Percentiles rank a stretch among this genome's conserved stretches.
Conservation (phyloP, 192 early-diverging fungal genomes). For the Backusella morwellensis region DNA sequence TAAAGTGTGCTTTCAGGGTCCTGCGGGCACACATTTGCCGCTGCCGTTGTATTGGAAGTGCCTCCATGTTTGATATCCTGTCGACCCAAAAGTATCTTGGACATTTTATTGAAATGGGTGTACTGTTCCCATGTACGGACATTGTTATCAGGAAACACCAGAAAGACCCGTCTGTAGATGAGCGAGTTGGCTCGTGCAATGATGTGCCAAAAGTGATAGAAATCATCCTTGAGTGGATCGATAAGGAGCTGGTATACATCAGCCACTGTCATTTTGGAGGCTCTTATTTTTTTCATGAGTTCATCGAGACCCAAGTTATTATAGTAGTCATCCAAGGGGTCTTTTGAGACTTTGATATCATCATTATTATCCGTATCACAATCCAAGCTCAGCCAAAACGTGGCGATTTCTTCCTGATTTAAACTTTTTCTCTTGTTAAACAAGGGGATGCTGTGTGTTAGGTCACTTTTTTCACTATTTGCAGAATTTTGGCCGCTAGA, state of each 20-base stretch:
- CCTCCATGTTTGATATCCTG: slow-evolving; percentile 13
- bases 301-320: neutral
- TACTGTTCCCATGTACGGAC: slow-evolving; percentile 61
- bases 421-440: slow-evolving; percentile 19
- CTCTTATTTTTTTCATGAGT: neutral
- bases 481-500: neutral
- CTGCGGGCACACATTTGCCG: slow-evolving; percentile 5
- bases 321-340: neutral
- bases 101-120: slow-evolving; percentile 35
- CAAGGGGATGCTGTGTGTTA: neutral
- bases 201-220: slow-evolving; percentile 55
- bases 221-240: slow-evolving; percentile 68
- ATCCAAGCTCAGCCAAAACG: slow-evolving; percentile 17
- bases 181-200: slow-evolving; percentile 61
- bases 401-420: neutral
- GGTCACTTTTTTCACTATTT: neutral
- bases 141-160: slow-evolving; percentile 79
- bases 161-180: slow-evolving; percentile 69
- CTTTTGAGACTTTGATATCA: slow-evolving; percentile 7
- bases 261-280: neutral
- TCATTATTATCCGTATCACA: slow-evolving; percentile 19
- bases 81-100: neutral
- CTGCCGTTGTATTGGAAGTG: neutral
- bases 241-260: slow-evolving; percentile 30
- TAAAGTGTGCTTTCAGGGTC: neutral